Conservation (phyloP, 169 alveolate species). For the Cryptosporidium ubiquitum region DNA sequence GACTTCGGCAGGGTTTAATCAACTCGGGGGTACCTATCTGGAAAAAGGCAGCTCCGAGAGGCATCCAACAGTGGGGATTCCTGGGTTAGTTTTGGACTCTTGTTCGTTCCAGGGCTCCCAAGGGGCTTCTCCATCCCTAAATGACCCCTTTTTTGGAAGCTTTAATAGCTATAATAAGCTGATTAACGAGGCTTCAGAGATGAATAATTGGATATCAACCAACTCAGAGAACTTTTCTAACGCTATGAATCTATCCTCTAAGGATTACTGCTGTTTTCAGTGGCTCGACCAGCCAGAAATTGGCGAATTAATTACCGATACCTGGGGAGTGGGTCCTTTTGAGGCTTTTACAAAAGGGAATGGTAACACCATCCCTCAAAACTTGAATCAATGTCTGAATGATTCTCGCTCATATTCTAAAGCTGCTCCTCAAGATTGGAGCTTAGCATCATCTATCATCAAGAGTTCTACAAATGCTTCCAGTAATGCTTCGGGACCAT, state of each 20-base stretch:
- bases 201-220: neutral
- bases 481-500: neutral
- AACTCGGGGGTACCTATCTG: neutral
- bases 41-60: neutral
- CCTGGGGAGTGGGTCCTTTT: constrained; percentile 5
- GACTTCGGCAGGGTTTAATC: constrained; percentile 58
- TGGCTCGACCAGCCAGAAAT: constrained; percentile 20
- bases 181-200: constrained; percentile 7
- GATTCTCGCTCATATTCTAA: constrained; percentile 4
- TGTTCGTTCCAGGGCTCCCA: neutral
- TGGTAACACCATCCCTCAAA: neutral
- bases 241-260: neutral
- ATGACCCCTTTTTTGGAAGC: constrained; percentile 6
- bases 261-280: neutral
- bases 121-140: neutral
- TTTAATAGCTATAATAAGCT: neutral
- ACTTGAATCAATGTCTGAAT: neutral
- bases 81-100: neutral
- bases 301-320: neutral
- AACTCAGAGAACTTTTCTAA: neutral
- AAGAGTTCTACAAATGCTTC: neutral
- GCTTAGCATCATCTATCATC: neutral
- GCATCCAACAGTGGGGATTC: neutral
- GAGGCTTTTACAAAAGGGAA: neutral
- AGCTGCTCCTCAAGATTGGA: constrained; percentile 4